phyloP scores from a whole-genome alignment of 306 rosid species.

The Corylus avellana region DNA sequence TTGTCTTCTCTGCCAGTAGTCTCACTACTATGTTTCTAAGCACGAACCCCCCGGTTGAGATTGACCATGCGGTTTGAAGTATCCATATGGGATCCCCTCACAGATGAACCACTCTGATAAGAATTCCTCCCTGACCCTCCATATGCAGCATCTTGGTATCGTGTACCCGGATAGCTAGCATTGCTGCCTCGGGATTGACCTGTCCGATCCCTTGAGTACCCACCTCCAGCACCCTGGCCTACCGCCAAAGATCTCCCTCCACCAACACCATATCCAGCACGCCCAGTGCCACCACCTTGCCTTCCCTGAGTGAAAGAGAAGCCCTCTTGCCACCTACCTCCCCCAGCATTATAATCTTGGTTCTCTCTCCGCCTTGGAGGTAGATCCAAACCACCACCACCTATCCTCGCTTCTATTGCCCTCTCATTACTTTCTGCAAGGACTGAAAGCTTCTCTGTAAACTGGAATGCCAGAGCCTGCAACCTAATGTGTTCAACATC shows the following conservation, averaged over 20 bases:
- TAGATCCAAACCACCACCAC: slow-evolving; percentile 88
- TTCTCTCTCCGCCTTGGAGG: slow-evolving; percentile 77
- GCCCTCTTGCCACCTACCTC: slow-evolving; percentile 86
- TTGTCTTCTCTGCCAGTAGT: not conserved
- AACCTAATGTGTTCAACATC: slow-evolving; percentile 62
- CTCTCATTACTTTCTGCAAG: slow-evolving; percentile 91
- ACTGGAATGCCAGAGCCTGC: slow-evolving; percentile 80
- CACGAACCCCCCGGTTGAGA: slow-evolving; percentile 63
- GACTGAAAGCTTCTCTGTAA: slow-evolving; percentile 79
- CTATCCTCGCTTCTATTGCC: slow-evolving; percentile 77
- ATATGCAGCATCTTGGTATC: slow-evolving; percentile 57
- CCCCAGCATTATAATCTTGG: slow-evolving; percentile 71
- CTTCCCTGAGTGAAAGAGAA: slow-evolving; percentile 54
- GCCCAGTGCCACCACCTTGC: slow-evolving; percentile 65
- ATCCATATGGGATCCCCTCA: slow-evolving; percentile 71
- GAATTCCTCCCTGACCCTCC: slow-evolving; percentile 64
- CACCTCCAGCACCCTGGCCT: slow-evolving; percentile 48
- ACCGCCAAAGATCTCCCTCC: slow-evolving; percentile 48
- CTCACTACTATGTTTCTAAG: slow-evolving; percentile 26
- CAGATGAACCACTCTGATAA: slow-evolving; percentile 48
- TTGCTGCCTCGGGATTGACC: slow-evolving; percentile 49
- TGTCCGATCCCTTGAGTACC: slow-evolving; percentile 52
- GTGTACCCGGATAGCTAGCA: slow-evolving; percentile 51
- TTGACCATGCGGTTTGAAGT: slow-evolving; percentile 78
- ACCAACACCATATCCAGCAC: slow-evolving; percentile 57